A percentile compares a stretch with the other conserved stretches of the same genome.
phyloP scores from a whole-genome alignment of 441 rosid genomes.

The Capsella rubella region DNA sequence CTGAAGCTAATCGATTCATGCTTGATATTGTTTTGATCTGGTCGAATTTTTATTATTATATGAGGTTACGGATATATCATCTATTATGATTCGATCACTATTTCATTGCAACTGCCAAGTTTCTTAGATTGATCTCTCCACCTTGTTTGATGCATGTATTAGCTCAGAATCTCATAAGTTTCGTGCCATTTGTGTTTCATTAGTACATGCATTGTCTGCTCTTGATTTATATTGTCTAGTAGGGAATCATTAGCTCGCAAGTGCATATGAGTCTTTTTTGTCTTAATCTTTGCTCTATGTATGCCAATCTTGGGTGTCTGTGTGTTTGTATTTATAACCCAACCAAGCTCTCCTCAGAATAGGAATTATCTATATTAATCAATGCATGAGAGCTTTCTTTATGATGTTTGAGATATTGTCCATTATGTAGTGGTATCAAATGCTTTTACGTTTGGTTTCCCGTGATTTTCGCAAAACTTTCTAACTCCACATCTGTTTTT shows the following conservation, averaged over 20 bases:
- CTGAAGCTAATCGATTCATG: conserved; percentile 26
- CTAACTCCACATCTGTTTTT: conserved; percentile 12
- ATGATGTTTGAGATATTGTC: neutral
- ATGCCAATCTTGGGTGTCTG: neutral
- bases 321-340: neutral
- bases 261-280: neutral
- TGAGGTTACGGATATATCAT: conserved; percentile 1
- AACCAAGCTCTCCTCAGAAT: neutral
- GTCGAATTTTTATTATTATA: neutral
- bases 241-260: conserved; percentile 1
- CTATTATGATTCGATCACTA: conserved; percentile 15
- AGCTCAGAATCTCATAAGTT: neutral
- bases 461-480: conserved; percentile 6
- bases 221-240: neutral
- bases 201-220: conserved; percentile 6
- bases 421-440: neutral
- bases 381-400: conserved; percentile 11
- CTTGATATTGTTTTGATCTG: conserved; percentile 28
- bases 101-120: conserved; percentile 21
- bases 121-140: conserved; percentile 4
- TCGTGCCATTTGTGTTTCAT: conserved; percentile 12
- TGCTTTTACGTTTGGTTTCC: conserved; percentile 15
- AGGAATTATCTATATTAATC: conserved; percentile 10
- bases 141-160: conserved; percentile 22
- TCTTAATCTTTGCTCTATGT: neutral